These are phyloP conservation scores for Fusarium continuum DNA, from an alignment of 2,329 filamentous ascomycete genomes.

Conservation along the genomic window DNA sequence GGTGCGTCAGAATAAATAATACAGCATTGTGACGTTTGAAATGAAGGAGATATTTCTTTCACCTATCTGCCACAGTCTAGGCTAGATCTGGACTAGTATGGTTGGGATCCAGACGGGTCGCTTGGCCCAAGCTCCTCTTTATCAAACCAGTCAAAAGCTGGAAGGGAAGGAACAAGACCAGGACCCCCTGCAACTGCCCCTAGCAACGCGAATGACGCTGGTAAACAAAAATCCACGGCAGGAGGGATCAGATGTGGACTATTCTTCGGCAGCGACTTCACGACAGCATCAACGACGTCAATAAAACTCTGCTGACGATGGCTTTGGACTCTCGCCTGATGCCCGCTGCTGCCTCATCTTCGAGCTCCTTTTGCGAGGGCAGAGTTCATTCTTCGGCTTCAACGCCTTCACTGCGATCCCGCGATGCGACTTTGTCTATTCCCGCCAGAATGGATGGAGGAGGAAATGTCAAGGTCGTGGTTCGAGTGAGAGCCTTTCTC, in stretches of 20 bases:
- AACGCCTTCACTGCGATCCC: constrained; percentile 79
- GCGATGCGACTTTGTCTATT: constrained; percentile 71
- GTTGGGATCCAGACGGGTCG: neutral
- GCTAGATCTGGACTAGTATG: neutral
- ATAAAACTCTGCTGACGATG: constrained; percentile 53
- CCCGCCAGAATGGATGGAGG: constrained; percentile 67
- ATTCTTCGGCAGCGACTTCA: constrained; percentile 54
- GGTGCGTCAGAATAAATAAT: neutral
- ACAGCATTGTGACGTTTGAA: constrained; percentile 23
- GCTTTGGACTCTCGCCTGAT: constrained; percentile 57
- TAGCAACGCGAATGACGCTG: constrained; percentile 47
- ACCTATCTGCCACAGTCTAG: neutral
- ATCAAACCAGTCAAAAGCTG: constrained; percentile 21
- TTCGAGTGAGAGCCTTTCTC: constrained; percentile 81
- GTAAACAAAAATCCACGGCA: constrained; percentile 47
- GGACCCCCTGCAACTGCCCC: constrained; percentile 44
- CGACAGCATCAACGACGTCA: constrained; percentile 52
- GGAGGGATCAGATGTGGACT: constrained; percentile 48
- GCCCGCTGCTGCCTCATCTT: constrained; percentile 50
- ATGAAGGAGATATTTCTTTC: constrained; percentile 15
- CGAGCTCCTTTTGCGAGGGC: constrained; percentile 41
- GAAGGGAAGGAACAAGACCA: constrained; percentile 12
- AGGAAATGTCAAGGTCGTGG: constrained; percentile 84
- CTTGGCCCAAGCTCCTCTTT: constrained; percentile 32
- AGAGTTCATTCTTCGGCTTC: constrained; percentile 74